Percentiles rank a stretch among this genome's conserved stretches.
phyloP scores from a whole-genome alignment of 2,329 filamentous ascomycete genomes.

The Talaromyces sp. region DNA sequence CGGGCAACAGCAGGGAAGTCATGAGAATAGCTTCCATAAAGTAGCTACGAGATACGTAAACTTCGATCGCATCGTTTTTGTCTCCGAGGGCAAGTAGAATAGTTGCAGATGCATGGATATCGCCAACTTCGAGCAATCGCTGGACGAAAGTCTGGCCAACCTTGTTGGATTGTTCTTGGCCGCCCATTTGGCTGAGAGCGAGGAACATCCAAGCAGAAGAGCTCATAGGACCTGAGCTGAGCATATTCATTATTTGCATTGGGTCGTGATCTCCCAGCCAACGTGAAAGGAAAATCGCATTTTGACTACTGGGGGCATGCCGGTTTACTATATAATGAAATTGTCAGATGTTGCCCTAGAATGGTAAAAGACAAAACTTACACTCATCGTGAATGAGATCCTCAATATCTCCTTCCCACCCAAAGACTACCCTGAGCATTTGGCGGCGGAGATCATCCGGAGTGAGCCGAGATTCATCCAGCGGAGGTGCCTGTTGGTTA shows the following conservation, averaged over 20 bases:
- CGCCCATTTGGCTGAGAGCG: slow-evolving; percentile 81
- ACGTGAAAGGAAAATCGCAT: slow-evolving; percentile 77
- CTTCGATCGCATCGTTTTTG: slow-evolving; percentile 88
- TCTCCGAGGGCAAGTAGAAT: slow-evolving; percentile 92
- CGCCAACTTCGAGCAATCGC: slow-evolving; percentile 79
- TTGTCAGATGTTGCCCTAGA: background rate
- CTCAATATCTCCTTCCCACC: slow-evolving; percentile 83
- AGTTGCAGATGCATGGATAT: slow-evolving; percentile 86
- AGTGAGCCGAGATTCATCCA: slow-evolving; percentile 58
- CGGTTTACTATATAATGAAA: slow-evolving; percentile 50
- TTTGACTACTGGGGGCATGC: slow-evolving; percentile 68
- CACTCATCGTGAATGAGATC: slow-evolving; percentile 78
- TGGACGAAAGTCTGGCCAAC: slow-evolving; percentile 88
- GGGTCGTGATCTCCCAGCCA: slow-evolving; percentile 86
- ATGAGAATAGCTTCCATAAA: slow-evolving; percentile 92
- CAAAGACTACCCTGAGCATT: slow-evolving; percentile 92
- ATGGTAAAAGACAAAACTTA: slow-evolving; percentile 28
- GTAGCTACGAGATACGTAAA: slow-evolving; percentile 86
- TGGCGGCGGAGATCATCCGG: slow-evolving; percentile 76
- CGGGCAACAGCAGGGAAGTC: slow-evolving; percentile 74
- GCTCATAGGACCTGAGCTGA: slow-evolving; percentile 77
- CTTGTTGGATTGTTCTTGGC: slow-evolving; percentile 75
- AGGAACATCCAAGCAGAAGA: slow-evolving; percentile 96
- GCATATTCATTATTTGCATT: slow-evolving; percentile 73
- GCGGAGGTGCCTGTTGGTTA: slow-evolving; percentile 60